These are phyloP conservation scores for Aristolochia contorta DNA, from an alignment of 164 flowering plant species.

Conservation along the genomic window DNA sequence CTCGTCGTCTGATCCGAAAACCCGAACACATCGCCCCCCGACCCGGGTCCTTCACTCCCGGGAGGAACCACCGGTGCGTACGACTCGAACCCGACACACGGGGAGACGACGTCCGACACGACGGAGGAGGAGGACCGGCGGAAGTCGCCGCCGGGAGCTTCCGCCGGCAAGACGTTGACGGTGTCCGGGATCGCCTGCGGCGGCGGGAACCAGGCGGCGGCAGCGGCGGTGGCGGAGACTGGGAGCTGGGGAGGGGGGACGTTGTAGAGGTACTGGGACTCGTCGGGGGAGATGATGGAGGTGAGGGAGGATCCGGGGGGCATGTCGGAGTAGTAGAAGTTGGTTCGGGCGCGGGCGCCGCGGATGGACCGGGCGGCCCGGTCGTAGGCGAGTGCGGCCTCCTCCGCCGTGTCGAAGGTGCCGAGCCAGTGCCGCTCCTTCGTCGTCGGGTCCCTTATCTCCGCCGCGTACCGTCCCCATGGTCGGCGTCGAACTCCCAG, in stretches of 20 bases:
- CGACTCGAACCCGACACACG: background rate
- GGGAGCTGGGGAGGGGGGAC: background rate
- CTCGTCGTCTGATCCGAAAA: background rate
- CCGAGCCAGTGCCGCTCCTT: conserved; percentile 50
- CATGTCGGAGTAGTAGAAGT: conserved; percentile 41
- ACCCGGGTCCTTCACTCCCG: no score
- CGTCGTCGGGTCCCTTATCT: conserved; percentile 42
- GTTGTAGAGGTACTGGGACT: conserved; percentile 11
- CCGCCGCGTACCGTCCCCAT: conserved; percentile 50
- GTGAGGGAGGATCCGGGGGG: conserved; percentile 41
- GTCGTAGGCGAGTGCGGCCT: conserved; percentile 46
- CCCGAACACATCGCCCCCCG: background rate
- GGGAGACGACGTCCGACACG: background rate
- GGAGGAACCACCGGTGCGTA: background rate
- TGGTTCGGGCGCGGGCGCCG: conserved; percentile 38
- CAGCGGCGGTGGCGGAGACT: conserved; percentile 6
- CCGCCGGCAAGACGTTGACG: conserved; percentile 3
- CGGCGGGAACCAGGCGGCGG: conserved; percentile 4
- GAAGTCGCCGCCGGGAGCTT: conserved; percentile 3
- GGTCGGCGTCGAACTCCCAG: conserved; percentile 35
- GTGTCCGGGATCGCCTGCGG: background rate
- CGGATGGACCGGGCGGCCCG: conserved; percentile 42
- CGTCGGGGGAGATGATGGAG: conserved; percentile 34
- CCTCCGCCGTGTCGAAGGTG: conserved; percentile 49
- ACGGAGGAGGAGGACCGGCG: background rate